phyloP scores from a whole-genome alignment of 306 rosid species.

The Dryas drummondii region DNA sequence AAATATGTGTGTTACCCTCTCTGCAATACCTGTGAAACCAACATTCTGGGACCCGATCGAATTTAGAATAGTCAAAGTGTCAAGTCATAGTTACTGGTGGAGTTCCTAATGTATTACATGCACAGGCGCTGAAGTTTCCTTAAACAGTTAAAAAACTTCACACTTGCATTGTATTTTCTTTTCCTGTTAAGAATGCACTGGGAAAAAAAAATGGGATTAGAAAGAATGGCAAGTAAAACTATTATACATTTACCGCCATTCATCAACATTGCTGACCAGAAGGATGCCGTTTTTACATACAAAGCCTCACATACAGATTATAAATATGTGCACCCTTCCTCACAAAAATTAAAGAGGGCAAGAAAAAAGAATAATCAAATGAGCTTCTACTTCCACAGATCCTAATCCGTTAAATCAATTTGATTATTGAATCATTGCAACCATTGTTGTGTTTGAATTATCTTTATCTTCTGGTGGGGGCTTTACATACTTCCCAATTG shows the following conservation, averaged over 20 bases:
- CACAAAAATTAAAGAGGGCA: conserved; percentile 34
- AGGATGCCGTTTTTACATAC: conserved; percentile 45
- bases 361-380: conserved; percentile 45
- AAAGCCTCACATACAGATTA: conserved; percentile 30
- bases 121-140: background rate
- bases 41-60: too few relatives aligned
- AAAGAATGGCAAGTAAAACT: background rate
- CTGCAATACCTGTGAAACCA: too few relatives aligned
- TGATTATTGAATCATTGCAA: conserved; percentile 23
- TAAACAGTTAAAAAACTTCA: background rate
- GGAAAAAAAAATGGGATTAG: background rate
- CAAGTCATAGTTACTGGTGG: background rate
- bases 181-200: background rate
- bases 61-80: too few relatives aligned
- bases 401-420: conserved; percentile 25
- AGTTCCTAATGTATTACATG: background rate
- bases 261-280: conserved; percentile 34
- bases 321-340: conserved; percentile 34
- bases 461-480: conserved; percentile 69
- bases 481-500: conserved; percentile 83
- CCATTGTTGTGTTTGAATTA: conserved; percentile 47
- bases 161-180: background rate
- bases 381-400: conserved; percentile 25
- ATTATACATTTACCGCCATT: conserved; percentile 50
- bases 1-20: too few relatives aligned